These are phyloP conservation scores for Hanseniaspora singularis DNA, from an alignment of 805 yeast species.

Conservation along the genomic window DNA sequence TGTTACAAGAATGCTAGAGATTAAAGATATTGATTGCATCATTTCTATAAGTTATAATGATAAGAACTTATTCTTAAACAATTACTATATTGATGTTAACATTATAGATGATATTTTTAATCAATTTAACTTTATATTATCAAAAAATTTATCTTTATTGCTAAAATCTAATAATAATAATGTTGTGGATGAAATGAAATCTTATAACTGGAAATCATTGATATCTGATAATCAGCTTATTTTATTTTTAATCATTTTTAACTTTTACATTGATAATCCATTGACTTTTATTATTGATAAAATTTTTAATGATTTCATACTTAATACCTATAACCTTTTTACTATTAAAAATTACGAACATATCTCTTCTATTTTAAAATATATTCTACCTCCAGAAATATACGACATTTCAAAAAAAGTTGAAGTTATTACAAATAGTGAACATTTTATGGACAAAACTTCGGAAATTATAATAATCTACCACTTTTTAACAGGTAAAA, in stretches of 20 bases:
- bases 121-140: slow-evolving; percentile 15
- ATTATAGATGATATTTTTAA: slow-evolving; percentile 16
- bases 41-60: slow-evolving; percentile 15
- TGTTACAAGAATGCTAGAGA: not conserved
- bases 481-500: slow-evolving; percentile 1
- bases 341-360: not conserved
- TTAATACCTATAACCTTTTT: not conserved
- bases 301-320: not conserved
- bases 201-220: slow-evolving; percentile 15
- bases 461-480: slow-evolving; percentile 7
- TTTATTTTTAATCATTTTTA: slow-evolving; percentile 19
- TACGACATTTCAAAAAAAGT: slow-evolving; percentile 7
- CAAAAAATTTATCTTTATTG: not conserved
- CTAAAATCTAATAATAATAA: not conserved
- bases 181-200: too few relatives aligned
- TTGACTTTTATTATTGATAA: slow-evolving; percentile 13
- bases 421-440: slow-evolving; percentile 6
- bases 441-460: slow-evolving; percentile 11
- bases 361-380: not conserved
- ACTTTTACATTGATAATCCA: slow-evolving; percentile 22
- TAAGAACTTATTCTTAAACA: slow-evolving; percentile 18
- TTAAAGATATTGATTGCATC: slow-evolving; percentile 13
- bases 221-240: slow-evolving; percentile 18
- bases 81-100: slow-evolving; percentile 16
- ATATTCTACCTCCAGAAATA: slow-evolving; percentile 2